Base-by-base conservation (phyloP, 495 filamentous ascomycete genomes). In the Terfezia boudieri region DNA sequence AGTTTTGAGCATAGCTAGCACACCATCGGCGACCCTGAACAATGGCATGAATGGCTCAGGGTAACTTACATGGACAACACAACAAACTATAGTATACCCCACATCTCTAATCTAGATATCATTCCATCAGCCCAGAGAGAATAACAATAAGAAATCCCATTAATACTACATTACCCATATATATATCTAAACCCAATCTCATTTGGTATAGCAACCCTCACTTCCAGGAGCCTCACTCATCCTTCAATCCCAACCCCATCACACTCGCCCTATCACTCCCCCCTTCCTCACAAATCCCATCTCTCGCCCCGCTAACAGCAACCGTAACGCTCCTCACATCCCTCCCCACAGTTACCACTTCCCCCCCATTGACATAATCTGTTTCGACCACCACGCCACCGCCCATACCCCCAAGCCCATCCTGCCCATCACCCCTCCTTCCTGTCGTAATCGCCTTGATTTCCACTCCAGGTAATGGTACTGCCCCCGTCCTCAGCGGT, bases 401-500 rank as follows among this genome's bases (percentile, higher is more conserved):
- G 11, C 36, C 22, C 55, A 60, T 55, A 49, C 62, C 56, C 10
- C 56, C 58, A 35, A 37, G 60, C 22, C 55, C 58, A 5, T 57
- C 56, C 9, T 60, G 60, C n/a, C 56, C 22, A 6, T 50, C 50
- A 3, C 51, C 55, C 8, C 38, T 57, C 2, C 32, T 32, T 4
- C 32, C 57, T 8, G 54, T 54, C 14, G 37, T 50, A 9, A 41
- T 59, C 38, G 49, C 58, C 35, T 79, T 75, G 35, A 95, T 81
- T 50, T 93, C 87, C 12, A 95, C 71, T 14, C 68, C 74, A 0
- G 89, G 89, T n/a, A 83, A 75, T 0, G 82, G 72, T 14, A 89
- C 65, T 62, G 78, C 76, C 9, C 90, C 90, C 37, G 83, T 71
- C 54, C 80, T 75, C 55, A 93, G 71, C 32, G 90, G 89, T 2